These are phyloP conservation scores for Fusarium abutilonis DNA, from an alignment of 2,329 filamentous ascomycete species.

Conservation along the genomic window DNA sequence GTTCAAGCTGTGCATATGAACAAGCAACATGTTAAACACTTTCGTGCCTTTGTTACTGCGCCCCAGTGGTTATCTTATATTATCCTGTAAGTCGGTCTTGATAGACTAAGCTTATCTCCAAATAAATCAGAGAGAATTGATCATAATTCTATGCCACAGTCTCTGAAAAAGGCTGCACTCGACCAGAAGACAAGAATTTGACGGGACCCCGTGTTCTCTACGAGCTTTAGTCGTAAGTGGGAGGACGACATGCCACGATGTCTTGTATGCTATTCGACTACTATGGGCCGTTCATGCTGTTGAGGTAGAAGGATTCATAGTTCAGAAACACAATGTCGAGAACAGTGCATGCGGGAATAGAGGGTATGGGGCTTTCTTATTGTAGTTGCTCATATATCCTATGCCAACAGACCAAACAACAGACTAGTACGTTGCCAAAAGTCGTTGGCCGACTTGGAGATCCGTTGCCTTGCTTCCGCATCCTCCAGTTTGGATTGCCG, in stretches of 20 bases:
- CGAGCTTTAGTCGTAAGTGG: conserved; percentile 18
- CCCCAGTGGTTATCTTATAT: neutral
- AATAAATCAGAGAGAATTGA: too few species aligned
- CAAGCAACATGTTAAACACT: too few species aligned
- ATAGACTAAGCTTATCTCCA: too few species aligned
- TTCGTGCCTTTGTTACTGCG: too few species aligned
- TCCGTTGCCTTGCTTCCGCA: conserved; percentile 59
- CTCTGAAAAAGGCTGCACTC: too few species aligned
- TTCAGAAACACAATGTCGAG: too few species aligned
- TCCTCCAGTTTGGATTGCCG: conserved; percentile 60
- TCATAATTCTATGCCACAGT: too few species aligned
- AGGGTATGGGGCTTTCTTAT: neutral
- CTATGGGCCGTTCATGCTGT: too few species aligned
- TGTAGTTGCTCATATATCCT: conserved; percentile 3
- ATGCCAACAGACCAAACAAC: conserved; percentile 79
- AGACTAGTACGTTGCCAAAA: conserved; percentile 87
- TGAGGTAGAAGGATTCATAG: too few species aligned
- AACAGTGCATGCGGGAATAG: neutral
- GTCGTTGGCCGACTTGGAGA: conserved; percentile 73
- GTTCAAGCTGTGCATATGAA: too few species aligned
- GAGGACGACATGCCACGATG: neutral
- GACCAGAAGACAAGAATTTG: too few species aligned
- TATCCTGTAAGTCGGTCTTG: too few species aligned
- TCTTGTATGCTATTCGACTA: neutral
- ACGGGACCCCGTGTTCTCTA: conserved; percentile 11